A percentile compares a stretch with the other conserved stretches of the same genome.
Evolutionary conservation across 108 stramenopile genomes (phyloP).

Genomic region (Thalassiosira profunda): DNA sequence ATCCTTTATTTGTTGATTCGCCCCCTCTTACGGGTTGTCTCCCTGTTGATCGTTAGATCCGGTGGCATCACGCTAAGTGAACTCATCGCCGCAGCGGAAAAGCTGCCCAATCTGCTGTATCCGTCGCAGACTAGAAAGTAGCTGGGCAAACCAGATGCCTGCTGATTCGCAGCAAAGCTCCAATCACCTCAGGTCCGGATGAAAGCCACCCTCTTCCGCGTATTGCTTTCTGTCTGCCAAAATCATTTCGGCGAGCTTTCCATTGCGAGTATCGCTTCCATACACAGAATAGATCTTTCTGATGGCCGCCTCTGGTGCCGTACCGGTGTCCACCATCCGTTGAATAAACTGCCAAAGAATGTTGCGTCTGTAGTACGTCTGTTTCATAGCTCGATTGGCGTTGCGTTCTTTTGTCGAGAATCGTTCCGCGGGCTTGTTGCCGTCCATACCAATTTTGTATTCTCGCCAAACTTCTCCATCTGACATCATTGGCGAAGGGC

Average conservation of each 20-base stretch:
- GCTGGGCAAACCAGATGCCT: no score
- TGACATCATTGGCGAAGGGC: no score
- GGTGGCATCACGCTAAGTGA: slow-evolving; percentile 64
- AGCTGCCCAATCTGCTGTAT: slow-evolving; percentile 76
- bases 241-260: neutral
- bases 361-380: neutral
- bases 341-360: neutral
- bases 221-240: neutral
- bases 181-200: neutral
- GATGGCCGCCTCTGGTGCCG: neutral
- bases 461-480: neutral
- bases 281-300: neutral
- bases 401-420: neutral
- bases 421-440: neutral
- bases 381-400: neutral
- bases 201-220: neutral
- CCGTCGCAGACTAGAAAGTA: no score
- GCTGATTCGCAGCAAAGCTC: no score
- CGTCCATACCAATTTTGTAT: neutral
- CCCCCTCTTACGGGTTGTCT: no score
- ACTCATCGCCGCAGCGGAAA: slow-evolving; percentile 57
- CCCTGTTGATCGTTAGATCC: no score
- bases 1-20: no score
- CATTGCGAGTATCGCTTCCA: neutral
- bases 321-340: neutral